A percentile compares a stretch with the other conserved stretches of the same genome.
phyloP scores from a whole-genome alignment of 352 stramenopile genomes.

The Phytopythium mirpurense region DNA sequence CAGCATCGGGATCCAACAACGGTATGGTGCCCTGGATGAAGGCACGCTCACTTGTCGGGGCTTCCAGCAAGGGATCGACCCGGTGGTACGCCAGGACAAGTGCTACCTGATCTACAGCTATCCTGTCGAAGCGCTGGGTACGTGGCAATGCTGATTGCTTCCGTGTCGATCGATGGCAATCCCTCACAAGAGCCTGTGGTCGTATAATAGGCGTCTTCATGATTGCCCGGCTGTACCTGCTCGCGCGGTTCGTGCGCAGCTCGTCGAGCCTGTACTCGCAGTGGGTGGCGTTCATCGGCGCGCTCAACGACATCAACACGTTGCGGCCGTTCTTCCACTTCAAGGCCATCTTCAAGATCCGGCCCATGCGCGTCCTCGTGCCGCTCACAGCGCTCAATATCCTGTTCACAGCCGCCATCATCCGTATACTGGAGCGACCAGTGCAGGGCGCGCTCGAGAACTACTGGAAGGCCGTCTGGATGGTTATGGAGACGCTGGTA shows the following conservation, averaged over 20 bases:
- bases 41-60: slow-evolving; percentile 11
- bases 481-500: slow-evolving; percentile 67
- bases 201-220: slow-evolving; percentile 51
- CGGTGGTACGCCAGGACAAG: slow-evolving; percentile 18
- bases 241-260: slow-evolving; percentile 64
- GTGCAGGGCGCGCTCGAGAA: slow-evolving; percentile 57
- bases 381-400: slow-evolving; percentile 48
- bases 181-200: not conserved
- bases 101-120: slow-evolving; percentile 72
- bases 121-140: slow-evolving; percentile 50
- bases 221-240: slow-evolving; percentile 53
- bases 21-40: slow-evolving; percentile 26
- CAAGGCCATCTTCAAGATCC: slow-evolving; percentile 72
- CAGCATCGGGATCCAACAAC: slow-evolving; percentile 35
- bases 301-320: slow-evolving; percentile 69
- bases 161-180: not conserved
- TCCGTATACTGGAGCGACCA: slow-evolving; percentile 66
- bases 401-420: slow-evolving; percentile 58
- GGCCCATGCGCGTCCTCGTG: slow-evolving; percentile 53
- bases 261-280: slow-evolving; percentile 67
- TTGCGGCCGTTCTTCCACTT: slow-evolving; percentile 81
- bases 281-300: slow-evolving; percentile 68
- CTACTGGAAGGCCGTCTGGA: slow-evolving; percentile 71
- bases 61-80: slow-evolving; percentile 17
- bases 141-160: not conserved